phyloP scores from a whole-genome alignment of 192 early-diverging fungal species.

The Cladochytrium replicatum region DNA sequence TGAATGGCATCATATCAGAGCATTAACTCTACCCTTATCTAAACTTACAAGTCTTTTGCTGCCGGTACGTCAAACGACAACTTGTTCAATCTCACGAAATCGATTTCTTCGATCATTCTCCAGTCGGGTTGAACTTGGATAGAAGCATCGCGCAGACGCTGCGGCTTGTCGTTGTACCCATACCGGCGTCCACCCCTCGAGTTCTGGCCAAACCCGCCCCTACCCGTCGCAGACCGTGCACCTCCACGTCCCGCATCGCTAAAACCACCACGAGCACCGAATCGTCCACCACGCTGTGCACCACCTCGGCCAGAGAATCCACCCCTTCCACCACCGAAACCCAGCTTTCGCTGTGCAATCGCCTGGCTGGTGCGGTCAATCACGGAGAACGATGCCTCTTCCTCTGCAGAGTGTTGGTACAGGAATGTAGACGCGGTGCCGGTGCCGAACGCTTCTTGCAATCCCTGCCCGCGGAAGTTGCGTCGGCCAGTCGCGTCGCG shows the following conservation, averaged over 20 bases:
- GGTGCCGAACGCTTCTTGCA: slow-evolving; percentile 66
- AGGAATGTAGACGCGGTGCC: slow-evolving; percentile 74
- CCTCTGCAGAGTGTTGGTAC: slow-evolving; percentile 73
- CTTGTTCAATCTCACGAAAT: slow-evolving; percentile 78
- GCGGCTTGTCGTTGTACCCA: slow-evolving; percentile 44
- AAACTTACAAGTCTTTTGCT: slow-evolving; percentile 68
- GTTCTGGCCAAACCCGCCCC: slow-evolving; percentile 12
- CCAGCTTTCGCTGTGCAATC: slow-evolving; percentile 36
- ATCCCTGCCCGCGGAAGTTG: slow-evolving; percentile 5
- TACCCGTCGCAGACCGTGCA: slow-evolving; percentile 11
- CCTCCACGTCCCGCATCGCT: slow-evolving; percentile 30
- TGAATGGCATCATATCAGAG: slow-evolving; percentile 1
- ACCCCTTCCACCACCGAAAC: slow-evolving; percentile 7
- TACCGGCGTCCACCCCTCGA: slow-evolving; percentile 25
- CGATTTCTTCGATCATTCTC: slow-evolving; percentile 89
- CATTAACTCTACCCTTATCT: background rate
- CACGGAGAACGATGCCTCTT: slow-evolving; percentile 92
- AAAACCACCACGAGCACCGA: slow-evolving; percentile 33
- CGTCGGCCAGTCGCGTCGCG: slow-evolving; percentile 10
- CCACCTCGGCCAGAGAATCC: slow-evolving; percentile 9
- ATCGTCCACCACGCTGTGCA: slow-evolving; percentile 26
- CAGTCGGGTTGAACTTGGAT: slow-evolving; percentile 83
- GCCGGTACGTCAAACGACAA: slow-evolving; percentile 68
- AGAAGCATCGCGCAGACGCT: slow-evolving; percentile 73
- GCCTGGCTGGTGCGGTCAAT: slow-evolving; percentile 73